Evolutionary conservation across 1,284 basidiomycete species (phyloP), one percentile per base, ranked within the genome.

Genomic region (Pyrrhoderma noxium): DNA sequence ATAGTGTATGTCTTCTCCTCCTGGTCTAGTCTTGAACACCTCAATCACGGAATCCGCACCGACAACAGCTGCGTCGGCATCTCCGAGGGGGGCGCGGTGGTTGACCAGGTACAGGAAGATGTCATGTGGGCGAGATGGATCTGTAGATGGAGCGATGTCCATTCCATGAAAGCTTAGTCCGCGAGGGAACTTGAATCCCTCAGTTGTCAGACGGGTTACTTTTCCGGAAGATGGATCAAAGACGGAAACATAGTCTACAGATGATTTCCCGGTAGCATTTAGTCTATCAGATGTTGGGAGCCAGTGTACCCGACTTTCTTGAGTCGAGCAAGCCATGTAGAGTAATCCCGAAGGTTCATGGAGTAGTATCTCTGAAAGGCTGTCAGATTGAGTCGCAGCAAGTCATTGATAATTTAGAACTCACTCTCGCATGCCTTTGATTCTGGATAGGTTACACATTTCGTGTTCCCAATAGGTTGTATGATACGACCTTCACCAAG

Each of bases 11-110:
- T 61, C 64, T 5, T 64, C 60, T 45, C 69, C 67, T 3, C 77
- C 76, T 2, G 76, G 58, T 0, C 56, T 65, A 0, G 80, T 79
- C 57, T 74, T 74, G 63, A 89, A 89, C 22, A 89, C 70, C 60
- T 89, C 86, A 16, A 90, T 69, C 42, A 72, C 76, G 1, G 83
- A 85, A 60, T 89, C 80, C 5, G 85, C 82, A 13, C 86, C 86
- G 4, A 73, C 67, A n/a, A 60, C 51, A n/a, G 54, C 59, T 1
- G 76, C 65, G 23, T 70, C 60, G 11, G 61, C 62, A 5, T 49
- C 52, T 38, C 63, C 64, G 4, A 67, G 56, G 0, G 75, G 70
- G 4, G 70, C 73, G 14, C 80, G 76, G 60, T 87, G 82, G 61
- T 87, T 88, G 53, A 86, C 69, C 16, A 85, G 66, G 60, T 85